A percentile compares a stretch with the other conserved stretches of the same genome.
Conservation (phyloP, 129 eudicot species). For the Oenanthe sinensis region DNA sequence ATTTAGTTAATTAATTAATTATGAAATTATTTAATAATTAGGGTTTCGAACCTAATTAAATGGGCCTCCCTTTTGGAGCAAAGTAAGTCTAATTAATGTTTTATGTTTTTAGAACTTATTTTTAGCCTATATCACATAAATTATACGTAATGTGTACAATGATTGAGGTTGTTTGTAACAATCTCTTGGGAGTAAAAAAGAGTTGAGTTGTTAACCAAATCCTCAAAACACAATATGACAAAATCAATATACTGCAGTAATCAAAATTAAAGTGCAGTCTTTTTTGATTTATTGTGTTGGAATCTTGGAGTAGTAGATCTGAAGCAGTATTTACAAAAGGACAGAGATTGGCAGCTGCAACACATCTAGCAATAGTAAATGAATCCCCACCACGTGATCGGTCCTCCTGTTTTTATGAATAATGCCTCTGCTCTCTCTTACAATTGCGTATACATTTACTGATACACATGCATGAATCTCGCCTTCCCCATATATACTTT, state of each 20-base stretch:
- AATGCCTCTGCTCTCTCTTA: background rate
- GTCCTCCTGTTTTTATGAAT: constrained; percentile 4
- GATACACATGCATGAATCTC: background rate
- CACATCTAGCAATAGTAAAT: background rate
- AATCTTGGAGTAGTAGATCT: background rate
- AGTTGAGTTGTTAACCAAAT: background rate
- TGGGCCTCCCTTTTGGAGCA: too few species aligned
- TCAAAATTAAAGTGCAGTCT: background rate
- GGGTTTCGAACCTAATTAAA: too few species aligned
- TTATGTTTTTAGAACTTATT: too few species aligned
- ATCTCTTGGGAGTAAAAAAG: background rate
- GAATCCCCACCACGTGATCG: constrained; percentile 1
- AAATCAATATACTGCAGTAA: background rate
- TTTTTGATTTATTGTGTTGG: background rate
- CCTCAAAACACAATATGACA: background rate
- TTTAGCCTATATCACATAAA: too few species aligned
- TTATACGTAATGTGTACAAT: too few species aligned
- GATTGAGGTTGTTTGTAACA: too few species aligned
- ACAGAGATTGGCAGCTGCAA: constrained; percentile 5
- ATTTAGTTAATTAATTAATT: too few species aligned
- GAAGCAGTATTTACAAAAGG: background rate
- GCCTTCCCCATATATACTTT: background rate
- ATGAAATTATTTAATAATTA: too few species aligned
- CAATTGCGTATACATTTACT: background rate
- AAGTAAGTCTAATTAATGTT: too few species aligned